Percentiles rank a stretch among this genome's conserved stretches.
Evolutionary conservation across 192 early-diverging fungal genomes (phyloP).

Genomic region (Paraglomus brasilianum): DNA sequence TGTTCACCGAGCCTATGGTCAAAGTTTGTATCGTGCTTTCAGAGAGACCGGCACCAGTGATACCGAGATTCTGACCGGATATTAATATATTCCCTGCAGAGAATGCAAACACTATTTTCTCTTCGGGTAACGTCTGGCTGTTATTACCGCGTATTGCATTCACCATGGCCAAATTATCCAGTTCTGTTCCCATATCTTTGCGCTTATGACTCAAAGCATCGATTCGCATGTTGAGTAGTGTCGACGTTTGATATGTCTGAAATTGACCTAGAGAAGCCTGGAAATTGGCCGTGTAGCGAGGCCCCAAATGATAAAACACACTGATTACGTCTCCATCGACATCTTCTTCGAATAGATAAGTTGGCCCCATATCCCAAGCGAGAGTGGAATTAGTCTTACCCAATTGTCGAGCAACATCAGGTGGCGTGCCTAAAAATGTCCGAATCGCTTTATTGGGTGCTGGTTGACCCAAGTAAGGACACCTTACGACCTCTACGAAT

Average conservation of each 20-base stretch:
- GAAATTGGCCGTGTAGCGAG: conserved; percentile 62
- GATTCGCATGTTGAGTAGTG: conserved; percentile 50
- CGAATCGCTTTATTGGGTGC: conserved; percentile 33
- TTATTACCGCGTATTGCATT: conserved; percentile 52
- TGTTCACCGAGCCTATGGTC: conserved; percentile 19
- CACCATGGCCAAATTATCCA: conserved; percentile 51
- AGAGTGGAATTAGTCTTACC: conserved; percentile 36
- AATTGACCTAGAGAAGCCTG: conserved; percentile 66
- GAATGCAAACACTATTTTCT: conserved; percentile 64
- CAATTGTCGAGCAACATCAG: conserved; percentile 7
- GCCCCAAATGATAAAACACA: conserved; percentile 62
- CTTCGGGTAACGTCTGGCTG: conserved; percentile 53
- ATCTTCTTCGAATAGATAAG: conserved; percentile 61
- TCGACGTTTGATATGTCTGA: conserved; percentile 66
- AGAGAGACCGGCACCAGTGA: conserved; percentile 35
- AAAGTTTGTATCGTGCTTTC: conserved; percentile 35
- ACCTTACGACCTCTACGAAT: conserved; percentile 53
- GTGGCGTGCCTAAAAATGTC: conserved; percentile 18
- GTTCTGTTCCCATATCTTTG: conserved; percentile 31
- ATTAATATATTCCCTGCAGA: conserved; percentile 52
- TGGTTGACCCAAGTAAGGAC: conserved; percentile 51
- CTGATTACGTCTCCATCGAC: conserved; percentile 60
- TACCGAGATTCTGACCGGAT: conserved; percentile 38
- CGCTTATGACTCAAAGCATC: conserved; percentile 41
- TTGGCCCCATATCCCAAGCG: conserved; percentile 64